Percentiles rank a stretch among this genome's conserved stretches.
These are phyloP conservation scores for Hyaloscypha hepaticicola DNA, from an alignment of 495 filamentous ascomycete species.

Conservation along the genomic window DNA sequence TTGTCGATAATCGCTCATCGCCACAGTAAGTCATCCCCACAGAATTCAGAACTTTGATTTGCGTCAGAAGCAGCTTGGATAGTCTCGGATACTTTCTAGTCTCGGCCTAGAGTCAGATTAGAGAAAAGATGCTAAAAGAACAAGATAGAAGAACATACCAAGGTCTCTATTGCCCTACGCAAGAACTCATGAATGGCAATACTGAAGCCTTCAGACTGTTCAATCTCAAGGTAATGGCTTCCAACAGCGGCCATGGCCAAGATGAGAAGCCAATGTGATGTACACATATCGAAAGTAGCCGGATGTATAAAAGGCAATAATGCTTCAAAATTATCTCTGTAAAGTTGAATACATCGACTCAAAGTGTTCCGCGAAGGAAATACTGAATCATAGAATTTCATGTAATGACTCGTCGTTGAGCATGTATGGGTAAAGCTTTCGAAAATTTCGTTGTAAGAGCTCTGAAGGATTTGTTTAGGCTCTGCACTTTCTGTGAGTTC, in stretches of 20 bases:
- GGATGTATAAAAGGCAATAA: constrained; percentile 48
- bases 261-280: constrained; percentile 44
- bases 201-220: constrained; percentile 34
- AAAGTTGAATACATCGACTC: constrained; percentile 37
- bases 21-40: constrained; percentile 44
- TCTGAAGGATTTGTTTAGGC: constrained; percentile 33
- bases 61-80: constrained; percentile 33
- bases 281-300: constrained; percentile 41
- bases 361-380: constrained; percentile 40
- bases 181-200: constrained; percentile 46
- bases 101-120: constrained; percentile 10
- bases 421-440: constrained; percentile 40
- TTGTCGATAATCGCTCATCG: constrained; percentile 34
- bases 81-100: constrained; percentile 35
- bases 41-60: constrained; percentile 43
- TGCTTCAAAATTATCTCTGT: constrained; percentile 42
- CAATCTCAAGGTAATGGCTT: constrained; percentile 37
- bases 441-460: constrained; percentile 40
- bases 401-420: constrained; percentile 37
- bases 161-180: constrained; percentile 39
- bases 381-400: constrained; percentile 37
- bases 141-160: constrained; percentile 31
- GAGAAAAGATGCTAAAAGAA: not conserved
- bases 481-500: constrained; percentile 22
- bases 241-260: constrained; percentile 48